Evolutionary conservation across 116 monocot genomes (phyloP).

Genomic region (Posidonia oceanica): DNA sequence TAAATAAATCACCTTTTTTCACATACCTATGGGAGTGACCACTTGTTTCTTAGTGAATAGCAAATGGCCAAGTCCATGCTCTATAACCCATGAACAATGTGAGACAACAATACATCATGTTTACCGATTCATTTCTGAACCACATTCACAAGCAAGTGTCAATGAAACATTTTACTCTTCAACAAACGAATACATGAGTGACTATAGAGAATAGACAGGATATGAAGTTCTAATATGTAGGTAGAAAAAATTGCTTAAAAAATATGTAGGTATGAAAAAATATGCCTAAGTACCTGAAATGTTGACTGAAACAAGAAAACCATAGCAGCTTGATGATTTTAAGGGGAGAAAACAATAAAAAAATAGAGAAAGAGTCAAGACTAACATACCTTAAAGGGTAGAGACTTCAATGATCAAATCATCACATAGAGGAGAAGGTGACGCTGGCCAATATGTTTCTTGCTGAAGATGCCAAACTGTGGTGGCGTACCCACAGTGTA

Average conservation of each 20-base stretch:
- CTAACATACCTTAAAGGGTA: too few species aligned
- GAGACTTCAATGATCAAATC: too few species aligned
- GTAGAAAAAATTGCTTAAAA: not conserved
- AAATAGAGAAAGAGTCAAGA: too few species aligned
- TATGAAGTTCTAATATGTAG: not conserved
- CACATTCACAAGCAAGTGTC: too few species aligned
- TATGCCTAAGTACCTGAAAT: slow-evolving; percentile 53
- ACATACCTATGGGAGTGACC: slow-evolving; percentile 57
- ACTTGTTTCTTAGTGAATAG: slow-evolving; percentile 82
- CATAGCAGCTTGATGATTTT: too few species aligned
- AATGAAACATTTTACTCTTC: too few species aligned
- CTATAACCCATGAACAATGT: slow-evolving; percentile 24
- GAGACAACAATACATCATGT: not conserved
- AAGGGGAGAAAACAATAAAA: too few species aligned
- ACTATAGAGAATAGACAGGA: not conserved
- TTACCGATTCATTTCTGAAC: too few species aligned
- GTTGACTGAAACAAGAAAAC: slow-evolving; percentile 43
- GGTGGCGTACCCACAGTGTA: not conserved
- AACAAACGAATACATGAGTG: not conserved
- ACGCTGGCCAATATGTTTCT: not conserved
- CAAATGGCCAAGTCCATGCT: slow-evolving; percentile 78
- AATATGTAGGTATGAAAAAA: not conserved
- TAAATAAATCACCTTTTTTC: not conserved
- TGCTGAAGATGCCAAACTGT: not conserved
- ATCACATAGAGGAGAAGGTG: too few species aligned